These are phyloP conservation scores for Rauvolfia tetraphylla DNA, from an alignment of 257 asterid species.

Conservation along the genomic window DNA sequence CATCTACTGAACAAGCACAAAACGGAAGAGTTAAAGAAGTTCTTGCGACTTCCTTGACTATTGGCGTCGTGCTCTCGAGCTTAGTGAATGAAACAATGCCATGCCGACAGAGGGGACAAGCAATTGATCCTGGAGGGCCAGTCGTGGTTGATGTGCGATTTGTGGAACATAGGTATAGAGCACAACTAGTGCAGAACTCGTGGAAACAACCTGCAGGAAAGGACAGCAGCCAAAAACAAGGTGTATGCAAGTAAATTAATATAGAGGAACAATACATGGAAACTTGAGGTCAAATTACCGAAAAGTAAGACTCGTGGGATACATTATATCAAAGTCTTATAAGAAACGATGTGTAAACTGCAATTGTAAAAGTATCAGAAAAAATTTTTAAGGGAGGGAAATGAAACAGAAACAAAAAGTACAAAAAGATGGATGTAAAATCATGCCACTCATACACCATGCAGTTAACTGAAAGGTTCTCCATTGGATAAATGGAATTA, in stretches of 20 bases:
- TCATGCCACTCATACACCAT: background rate
- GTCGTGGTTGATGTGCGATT: conserved; percentile 40
- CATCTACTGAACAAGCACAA: conserved; percentile 57
- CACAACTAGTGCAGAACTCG: conserved; percentile 82
- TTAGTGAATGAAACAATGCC: conserved; percentile 68
- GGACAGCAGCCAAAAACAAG: background rate
- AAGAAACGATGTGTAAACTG: background rate
- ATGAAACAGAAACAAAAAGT: background rate
- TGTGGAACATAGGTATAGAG: conserved; percentile 74
- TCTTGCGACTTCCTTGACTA: conserved; percentile 45
- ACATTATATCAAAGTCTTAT: background rate
- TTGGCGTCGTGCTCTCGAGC: conserved; percentile 49
- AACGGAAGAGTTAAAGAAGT: conserved; percentile 57
- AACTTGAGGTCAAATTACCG: background rate
- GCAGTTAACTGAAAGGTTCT: background rate
- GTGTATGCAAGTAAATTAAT: background rate
- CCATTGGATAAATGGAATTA: background rate
- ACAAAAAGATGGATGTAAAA: background rate
- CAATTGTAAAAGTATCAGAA: background rate
- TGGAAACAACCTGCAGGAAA: conserved; percentile 63
- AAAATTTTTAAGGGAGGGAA: background rate
- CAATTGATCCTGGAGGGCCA: conserved; percentile 72
- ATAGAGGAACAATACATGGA: background rate
- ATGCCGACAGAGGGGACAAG: conserved; percentile 83
- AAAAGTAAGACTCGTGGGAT: background rate